Conservation (phyloP, 768 basidiomycete genomes). For the Dioszegia crocea region DNA sequence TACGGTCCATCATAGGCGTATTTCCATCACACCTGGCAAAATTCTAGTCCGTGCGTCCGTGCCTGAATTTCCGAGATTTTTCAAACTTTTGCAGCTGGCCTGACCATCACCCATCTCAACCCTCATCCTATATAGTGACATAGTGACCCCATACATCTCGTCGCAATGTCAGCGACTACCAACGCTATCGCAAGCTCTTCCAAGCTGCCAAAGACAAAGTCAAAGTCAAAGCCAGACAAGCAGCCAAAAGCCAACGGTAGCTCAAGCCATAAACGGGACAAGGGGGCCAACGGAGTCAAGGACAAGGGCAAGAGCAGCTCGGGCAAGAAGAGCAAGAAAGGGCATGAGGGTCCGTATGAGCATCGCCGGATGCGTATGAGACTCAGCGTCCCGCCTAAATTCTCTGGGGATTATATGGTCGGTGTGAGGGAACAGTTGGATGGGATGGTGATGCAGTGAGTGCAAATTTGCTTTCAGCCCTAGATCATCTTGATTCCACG, state of each 20-base stretch:
- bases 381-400: conserved; percentile 75
- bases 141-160: neutral
- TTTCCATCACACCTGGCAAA: no score
- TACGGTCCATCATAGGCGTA: no score
- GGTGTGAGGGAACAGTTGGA: conserved; percentile 88
- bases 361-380: conserved; percentile 56
- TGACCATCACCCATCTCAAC: neutral
- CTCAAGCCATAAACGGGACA: conserved; percentile 16
- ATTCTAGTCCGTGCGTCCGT: conserved; percentile 6
- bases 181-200: conserved; percentile 10
- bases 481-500: no score
- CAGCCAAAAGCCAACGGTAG: neutral
- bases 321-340: conserved; percentile 41
- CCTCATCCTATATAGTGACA: neutral
- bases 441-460: conserved; percentile 90
- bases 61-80: conserved; percentile 1
- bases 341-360: conserved; percentile 63
- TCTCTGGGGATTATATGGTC: conserved; percentile 63
- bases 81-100: neutral
- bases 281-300: conserved; percentile 22
- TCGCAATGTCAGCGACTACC: neutral
- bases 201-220: conserved; percentile 10
- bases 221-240: conserved; percentile 6
- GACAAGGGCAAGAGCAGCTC: conserved; percentile 44
- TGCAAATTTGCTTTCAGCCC: conserved; percentile 13